These are phyloP conservation scores for Plasmodium chabaudi DNA, from an alignment of 169 alveolate genomes.

Conservation along the genomic window DNA sequence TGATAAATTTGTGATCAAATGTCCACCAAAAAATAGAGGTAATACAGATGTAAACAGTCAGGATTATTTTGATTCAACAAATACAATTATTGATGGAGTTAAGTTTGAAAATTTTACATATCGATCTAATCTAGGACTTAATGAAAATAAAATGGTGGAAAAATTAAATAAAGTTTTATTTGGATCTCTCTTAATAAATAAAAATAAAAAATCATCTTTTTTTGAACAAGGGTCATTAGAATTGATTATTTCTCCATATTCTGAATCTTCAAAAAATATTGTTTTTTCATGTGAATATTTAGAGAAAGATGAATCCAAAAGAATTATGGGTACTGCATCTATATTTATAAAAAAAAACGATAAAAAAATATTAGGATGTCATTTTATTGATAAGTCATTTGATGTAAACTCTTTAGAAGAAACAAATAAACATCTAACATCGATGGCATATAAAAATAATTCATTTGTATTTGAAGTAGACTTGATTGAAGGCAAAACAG, in stretches of 20 bases:
- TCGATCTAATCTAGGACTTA: conserved; percentile 34
- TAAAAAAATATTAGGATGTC: conserved; percentile 68
- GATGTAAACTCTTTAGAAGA: no score
- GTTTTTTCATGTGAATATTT: conserved; percentile 51
- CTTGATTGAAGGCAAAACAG: conserved; percentile 28
- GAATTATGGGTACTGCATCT: conserved; percentile 43
- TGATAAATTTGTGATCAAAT: conserved; percentile 33
- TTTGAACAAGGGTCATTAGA: conserved; percentile 55
- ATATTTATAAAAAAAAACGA: conserved; percentile 60
- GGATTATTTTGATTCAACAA: background rate
- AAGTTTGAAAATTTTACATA: background rate
- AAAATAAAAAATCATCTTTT: conserved; percentile 32
- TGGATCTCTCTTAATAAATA: conserved; percentile 37
- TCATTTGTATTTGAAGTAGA: conserved; percentile 61
- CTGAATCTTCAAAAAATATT: conserved; percentile 35
- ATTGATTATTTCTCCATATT: conserved; percentile 49
- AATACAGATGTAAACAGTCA: background rate
- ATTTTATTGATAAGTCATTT: conserved; percentile 24
- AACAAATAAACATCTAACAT: background rate
- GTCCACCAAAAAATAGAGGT: conserved; percentile 6
- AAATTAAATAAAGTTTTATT: conserved; percentile 18
- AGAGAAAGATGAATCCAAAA: conserved; percentile 10
- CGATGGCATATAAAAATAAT: background rate
- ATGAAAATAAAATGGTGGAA: conserved; percentile 16
- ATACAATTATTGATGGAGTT: background rate